Conservation (phyloP, 202 grass and related monocot genomes). For the Bolboschoenoplectus hybrid region DNA sequence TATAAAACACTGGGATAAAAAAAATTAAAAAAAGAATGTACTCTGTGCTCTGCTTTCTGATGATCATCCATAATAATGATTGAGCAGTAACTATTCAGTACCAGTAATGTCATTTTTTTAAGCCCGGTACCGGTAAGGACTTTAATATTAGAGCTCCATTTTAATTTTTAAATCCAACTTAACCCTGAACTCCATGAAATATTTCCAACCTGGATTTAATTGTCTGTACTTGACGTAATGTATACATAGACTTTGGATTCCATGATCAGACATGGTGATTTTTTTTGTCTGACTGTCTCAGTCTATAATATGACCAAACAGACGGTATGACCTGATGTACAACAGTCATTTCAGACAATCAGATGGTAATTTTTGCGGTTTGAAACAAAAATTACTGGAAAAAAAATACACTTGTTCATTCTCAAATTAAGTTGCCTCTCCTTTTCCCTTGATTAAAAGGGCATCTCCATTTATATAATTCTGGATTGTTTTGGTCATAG, state of each 20-base stretch:
- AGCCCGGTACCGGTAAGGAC: background rate
- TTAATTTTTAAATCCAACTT: no score
- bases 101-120: background rate
- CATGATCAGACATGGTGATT: background rate
- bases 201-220: background rate
- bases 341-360: background rate
- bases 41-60: background rate
- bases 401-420: no score
- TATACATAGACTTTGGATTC: background rate
- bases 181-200: background rate
- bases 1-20: background rate
- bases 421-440: no score
- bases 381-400: background rate
- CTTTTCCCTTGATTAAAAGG: no score
- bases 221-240: background rate
- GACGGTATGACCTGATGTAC: background rate
- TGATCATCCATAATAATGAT: background rate
- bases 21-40: background rate
- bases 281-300: background rate
- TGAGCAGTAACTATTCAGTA: background rate
- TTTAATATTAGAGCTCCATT: background rate
- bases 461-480: background rate
- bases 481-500: slow-evolving; percentile 4
- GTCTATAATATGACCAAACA: background rate
- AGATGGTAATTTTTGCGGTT: background rate